These are phyloP conservation scores for Pythium folliculosum DNA, from an alignment of 352 stramenopile genomes.

Conservation along the genomic window DNA sequence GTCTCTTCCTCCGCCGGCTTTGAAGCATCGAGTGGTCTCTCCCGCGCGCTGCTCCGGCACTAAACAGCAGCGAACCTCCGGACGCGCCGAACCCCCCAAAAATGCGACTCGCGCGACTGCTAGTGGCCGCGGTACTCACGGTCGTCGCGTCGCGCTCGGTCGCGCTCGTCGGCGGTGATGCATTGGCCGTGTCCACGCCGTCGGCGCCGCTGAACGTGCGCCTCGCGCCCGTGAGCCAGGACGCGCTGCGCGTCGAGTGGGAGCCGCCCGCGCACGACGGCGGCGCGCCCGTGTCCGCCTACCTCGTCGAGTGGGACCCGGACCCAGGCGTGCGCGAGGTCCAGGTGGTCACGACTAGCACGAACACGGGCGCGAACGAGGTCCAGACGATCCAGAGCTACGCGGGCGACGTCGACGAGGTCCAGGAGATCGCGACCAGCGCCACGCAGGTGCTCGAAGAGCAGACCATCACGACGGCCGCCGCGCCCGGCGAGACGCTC, in stretches of 20 bases:
- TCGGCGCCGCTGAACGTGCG: conserved; percentile 62
- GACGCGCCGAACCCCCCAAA: neutral
- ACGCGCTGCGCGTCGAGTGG: conserved; percentile 73
- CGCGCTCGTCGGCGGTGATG: neutral
- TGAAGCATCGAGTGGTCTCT: neutral
- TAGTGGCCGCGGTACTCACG: neutral
- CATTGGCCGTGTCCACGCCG: conserved; percentile 28
- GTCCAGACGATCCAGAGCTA: conserved; percentile 92
- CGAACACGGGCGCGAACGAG: conserved; percentile 92
- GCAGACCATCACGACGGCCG: conserved; percentile 87
- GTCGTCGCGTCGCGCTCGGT: neutral
- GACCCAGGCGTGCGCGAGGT: conserved; percentile 86
- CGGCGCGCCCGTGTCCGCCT: conserved; percentile 72
- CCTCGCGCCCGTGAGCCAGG: conserved; percentile 66
- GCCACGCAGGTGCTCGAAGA: conserved; percentile 61
- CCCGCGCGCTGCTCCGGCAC: neutral
- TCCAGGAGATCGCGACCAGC: conserved; percentile 86
- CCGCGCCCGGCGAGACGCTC: conserved; percentile 78
- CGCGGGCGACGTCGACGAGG: conserved; percentile 81
- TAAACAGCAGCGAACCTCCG: neutral
- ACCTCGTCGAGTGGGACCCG: conserved; percentile 93
- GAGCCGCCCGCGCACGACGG: conserved; percentile 72
- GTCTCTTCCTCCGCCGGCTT: neutral
- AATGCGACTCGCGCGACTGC: neutral
- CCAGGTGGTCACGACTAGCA: conserved; percentile 80